These are phyloP conservation scores for Adiantum capillusveneris DNA, from an alignment of 75 land plant genomes.

Conservation along the genomic window DNA sequence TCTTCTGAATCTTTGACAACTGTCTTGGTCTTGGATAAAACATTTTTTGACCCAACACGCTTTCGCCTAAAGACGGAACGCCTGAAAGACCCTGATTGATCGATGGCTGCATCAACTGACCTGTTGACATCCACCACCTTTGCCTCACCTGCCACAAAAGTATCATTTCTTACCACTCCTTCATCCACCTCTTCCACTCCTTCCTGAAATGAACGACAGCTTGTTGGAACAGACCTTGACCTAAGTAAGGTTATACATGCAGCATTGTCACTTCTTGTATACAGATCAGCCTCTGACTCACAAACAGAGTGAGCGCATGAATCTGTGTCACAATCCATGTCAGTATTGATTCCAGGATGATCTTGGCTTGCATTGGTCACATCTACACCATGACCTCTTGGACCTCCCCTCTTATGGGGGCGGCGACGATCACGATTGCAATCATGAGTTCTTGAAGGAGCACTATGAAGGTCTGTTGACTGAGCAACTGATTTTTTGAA, in stretches of 20 bases:
- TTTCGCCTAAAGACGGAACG: not conserved
- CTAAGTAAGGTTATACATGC: conserved; percentile 40
- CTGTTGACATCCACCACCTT: not conserved
- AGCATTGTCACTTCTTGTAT: conserved; percentile 7
- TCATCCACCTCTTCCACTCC: not conserved
- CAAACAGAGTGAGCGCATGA: conserved; percentile 44
- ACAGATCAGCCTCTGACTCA: conserved; percentile 34
- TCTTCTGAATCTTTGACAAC: not conserved
- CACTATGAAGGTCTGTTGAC: too few species aligned
- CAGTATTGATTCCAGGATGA: conserved; percentile 45
- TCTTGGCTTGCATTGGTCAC: conserved; percentile 25
- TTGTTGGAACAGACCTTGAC: conserved; percentile 54
- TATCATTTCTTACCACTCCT: too few species aligned
- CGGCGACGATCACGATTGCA: too few species aligned
- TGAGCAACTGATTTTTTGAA: too few species aligned
- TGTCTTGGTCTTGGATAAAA: not conserved
- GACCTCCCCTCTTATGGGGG: too few species aligned
- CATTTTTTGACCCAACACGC: not conserved
- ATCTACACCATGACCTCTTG: too few species aligned
- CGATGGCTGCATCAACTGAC: not conserved
- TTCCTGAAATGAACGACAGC: not conserved
- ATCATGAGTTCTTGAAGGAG: too few species aligned
- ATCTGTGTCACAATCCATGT: conserved; percentile 53
- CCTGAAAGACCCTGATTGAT: not conserved
- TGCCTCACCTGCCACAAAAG: not conserved